phyloP scores from a whole-genome alignment of 1,284 basidiomycete genomes.

The Apiotrichum gracile region DNA sequence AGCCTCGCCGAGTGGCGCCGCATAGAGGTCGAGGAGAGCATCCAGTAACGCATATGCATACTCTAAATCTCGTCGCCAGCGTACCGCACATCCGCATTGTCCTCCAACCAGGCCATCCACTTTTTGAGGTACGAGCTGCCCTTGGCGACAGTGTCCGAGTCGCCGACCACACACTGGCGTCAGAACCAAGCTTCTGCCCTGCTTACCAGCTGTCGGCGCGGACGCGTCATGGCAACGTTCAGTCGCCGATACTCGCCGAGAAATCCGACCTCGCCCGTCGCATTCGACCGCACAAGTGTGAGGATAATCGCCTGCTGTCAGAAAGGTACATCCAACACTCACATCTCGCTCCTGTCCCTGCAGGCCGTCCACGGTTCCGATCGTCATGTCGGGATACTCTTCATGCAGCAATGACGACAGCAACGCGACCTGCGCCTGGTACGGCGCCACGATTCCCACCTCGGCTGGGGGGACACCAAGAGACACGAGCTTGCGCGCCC shows the following conservation, averaged over 20 bases:
- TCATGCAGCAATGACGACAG: conserved; percentile 67
- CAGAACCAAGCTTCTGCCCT: not conserved
- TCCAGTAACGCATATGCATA: conserved; percentile 5
- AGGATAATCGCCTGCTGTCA: conserved; percentile 67
- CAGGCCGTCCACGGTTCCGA: conserved; percentile 88
- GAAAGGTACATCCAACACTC: conserved; percentile 3
- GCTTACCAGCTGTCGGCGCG: conserved; percentile 76
- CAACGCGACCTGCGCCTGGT: conserved; percentile 84
- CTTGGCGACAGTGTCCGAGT: conserved; percentile 78
- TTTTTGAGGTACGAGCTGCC: conserved; percentile 74
- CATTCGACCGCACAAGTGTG: conserved; percentile 78
- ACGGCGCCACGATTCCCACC: conserved; percentile 90
- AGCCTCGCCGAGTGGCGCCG: conserved; percentile 42
- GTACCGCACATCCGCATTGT: conserved; percentile 79
- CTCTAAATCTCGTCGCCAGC: conserved; percentile 52
- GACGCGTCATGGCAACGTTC: conserved; percentile 93
- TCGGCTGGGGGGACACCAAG: conserved; percentile 65
- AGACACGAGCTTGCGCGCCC: conserved; percentile 71
- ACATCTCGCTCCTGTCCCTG: conserved; percentile 70
- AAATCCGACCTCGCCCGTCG: conserved; percentile 80
- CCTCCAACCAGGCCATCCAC: conserved; percentile 87
- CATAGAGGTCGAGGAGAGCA: conserved; percentile 31
- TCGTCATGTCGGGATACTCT: conserved; percentile 68
- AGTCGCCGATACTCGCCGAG: conserved; percentile 80
- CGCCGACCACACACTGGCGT: conserved; percentile 77